Evolutionary conservation across 805 yeast species (phyloP).

Genomic region (Metschnikowia colocasiae): DNA sequence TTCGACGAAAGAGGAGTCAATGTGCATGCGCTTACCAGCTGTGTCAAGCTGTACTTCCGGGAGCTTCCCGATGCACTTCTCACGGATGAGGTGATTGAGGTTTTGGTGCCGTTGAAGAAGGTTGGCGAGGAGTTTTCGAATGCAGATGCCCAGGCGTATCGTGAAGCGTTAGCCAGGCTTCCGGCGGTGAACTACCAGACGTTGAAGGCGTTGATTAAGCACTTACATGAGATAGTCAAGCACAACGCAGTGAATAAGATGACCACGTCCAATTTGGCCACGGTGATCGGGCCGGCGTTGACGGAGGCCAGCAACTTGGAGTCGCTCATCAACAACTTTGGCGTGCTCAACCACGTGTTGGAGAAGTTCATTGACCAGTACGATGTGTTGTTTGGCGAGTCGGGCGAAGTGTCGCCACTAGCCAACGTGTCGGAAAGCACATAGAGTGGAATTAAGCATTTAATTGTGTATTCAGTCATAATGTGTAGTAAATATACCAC

Average conservation of each 20-base stretch:
- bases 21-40: conserved; percentile 82
- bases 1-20: conserved; percentile 58
- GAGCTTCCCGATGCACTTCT: conserved; percentile 84
- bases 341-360: conserved; percentile 51
- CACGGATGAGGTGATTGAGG: conserved; percentile 60
- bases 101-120: conserved; percentile 43
- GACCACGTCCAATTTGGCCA: conserved; percentile 87
- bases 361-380: conserved; percentile 48
- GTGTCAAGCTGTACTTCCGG: conserved; percentile 77
- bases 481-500: too few relatives aligned
- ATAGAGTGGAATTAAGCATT: too few relatives aligned
- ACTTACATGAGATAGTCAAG: conserved; percentile 64
- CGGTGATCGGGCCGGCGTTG: conserved; percentile 71
- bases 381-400: conserved; percentile 20
- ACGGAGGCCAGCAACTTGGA: conserved; percentile 54
- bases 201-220: conserved; percentile 62
- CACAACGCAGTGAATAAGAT: conserved; percentile 71
- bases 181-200: conserved; percentile 69
- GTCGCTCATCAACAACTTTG: conserved; percentile 45
- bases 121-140: conserved; percentile 14
- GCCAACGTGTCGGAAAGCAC: neutral
- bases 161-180: conserved; percentile 37
- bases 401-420: neutral
- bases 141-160: conserved; percentile 18
- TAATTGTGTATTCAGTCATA: neutral